Conservation (phyloP, 306 rosid species). For the Ammopiptanthus mongolicus region DNA sequence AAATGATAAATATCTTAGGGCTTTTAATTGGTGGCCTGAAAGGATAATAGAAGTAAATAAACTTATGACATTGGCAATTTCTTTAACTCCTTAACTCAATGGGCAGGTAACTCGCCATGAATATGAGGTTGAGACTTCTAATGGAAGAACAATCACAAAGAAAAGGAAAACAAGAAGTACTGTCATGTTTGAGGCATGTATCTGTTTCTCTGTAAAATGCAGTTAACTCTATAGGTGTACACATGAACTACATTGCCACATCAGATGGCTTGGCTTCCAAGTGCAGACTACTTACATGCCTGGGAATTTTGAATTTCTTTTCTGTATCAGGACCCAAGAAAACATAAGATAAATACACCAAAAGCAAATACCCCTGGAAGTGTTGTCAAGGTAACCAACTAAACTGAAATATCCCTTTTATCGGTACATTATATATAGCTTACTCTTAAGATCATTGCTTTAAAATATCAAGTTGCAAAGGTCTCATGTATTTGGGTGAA, state of each 20-base stretch:
- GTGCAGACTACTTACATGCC: slow-evolving; percentile 12
- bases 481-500: slow-evolving; percentile 4
- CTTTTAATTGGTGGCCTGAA: neutral
- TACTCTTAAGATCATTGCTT: neutral
- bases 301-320: slow-evolving; percentile 23
- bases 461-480: slow-evolving; percentile 10
- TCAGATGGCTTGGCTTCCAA: slow-evolving; percentile 12
- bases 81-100: slow-evolving; percentile 21
- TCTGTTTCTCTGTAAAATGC: slow-evolving; percentile 14
- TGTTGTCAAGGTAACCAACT: slow-evolving; percentile 60
- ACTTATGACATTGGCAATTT: slow-evolving; percentile 12
- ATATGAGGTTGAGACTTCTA: slow-evolving; percentile 91
- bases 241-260: slow-evolving; percentile 3
- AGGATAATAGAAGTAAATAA: neutral
- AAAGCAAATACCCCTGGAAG: slow-evolving; percentile 60
- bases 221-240: neutral
- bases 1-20: neutral
- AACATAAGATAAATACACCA: slow-evolving; percentile 63
- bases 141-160: slow-evolving; percentile 87
- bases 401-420: slow-evolving; percentile 4
- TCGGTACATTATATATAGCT: neutral
- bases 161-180: slow-evolving; percentile 91
- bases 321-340: slow-evolving; percentile 66
- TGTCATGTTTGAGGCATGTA: slow-evolving; percentile 83
- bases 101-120: slow-evolving; percentile 85